Evolutionary conservation across 371 early-diverging fungal genomes (phyloP), one percentile per base, ranked within the genome.

Genomic region (Actinomucor elegans): DNA sequence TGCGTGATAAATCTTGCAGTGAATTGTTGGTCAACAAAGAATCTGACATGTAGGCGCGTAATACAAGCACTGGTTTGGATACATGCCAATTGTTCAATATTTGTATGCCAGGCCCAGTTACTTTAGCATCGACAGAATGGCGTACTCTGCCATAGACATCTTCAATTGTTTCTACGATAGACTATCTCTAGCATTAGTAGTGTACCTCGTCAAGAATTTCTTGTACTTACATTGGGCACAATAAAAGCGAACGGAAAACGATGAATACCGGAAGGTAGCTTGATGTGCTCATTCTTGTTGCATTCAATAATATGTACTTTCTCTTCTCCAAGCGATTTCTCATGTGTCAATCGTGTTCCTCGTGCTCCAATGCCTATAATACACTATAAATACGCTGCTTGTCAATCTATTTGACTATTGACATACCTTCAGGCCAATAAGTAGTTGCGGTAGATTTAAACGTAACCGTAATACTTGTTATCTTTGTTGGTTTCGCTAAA

Each of bases 351-450:
- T 24, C 66, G 63, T 15, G 66, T 66, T n/a, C 60, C 70, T 41
- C 66, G 47, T 21, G 59, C 54, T 23, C 70, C 70, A 42, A 69
- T 62, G 17, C 70, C 70, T 69, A 34, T 20, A 44, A 11, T n/a
- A n/a, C n/a, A n/a, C n/a, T n/a, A n/a, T n/a, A n/a, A n/a, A n/a
- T n/a, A n/a, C n/a, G n/a, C 18, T n/a, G 14, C 32, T 46, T 34
- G 34, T 40, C 37, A 42, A 3, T 40, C 21, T 27, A 23, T 23
- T 33, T 28, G 5, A 11, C 31, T 32, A 5, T 4, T 4, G 2
- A 12, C 20, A 23, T 64, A 71, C 75, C 75, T 69, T 75, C 75
- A 5, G 75, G 75, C 75, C 75, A 75, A 49, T 71, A 71, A n/a
- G 75, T 75, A 15, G 64, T 69, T 0, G 67, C 69, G 0, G 58